Conservation (phyloP, 2,329 filamentous ascomycete genomes). For the Colletotrichum falcatum region DNA sequence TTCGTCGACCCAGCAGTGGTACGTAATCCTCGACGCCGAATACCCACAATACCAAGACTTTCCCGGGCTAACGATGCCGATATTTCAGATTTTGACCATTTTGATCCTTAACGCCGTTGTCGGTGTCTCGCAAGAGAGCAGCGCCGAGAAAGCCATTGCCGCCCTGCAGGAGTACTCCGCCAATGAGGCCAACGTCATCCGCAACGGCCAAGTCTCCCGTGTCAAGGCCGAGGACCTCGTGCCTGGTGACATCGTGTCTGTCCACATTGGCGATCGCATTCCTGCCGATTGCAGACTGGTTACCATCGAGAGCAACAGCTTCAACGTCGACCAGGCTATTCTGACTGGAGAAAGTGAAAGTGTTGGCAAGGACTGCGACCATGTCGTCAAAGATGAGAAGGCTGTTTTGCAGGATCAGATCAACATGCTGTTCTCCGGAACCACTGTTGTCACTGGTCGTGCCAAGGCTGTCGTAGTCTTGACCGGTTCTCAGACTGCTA, state of each 20-base stretch:
- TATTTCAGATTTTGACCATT: slow-evolving; percentile 87
- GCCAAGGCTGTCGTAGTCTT: slow-evolving; percentile 91
- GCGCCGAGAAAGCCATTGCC: slow-evolving; percentile 97
- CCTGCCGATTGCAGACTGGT: slow-evolving; percentile 94
- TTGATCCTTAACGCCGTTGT: slow-evolving; percentile 96
- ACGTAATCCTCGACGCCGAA: slow-evolving; percentile 57
- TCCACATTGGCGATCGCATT: slow-evolving; percentile 91
- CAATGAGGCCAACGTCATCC: slow-evolving; percentile 94
- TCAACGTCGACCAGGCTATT: slow-evolving; percentile 96
- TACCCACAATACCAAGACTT: slow-evolving; percentile 33
- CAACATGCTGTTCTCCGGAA: slow-evolving; percentile 99
- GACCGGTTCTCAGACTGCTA: slow-evolving; percentile 91
- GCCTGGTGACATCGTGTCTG: slow-evolving; percentile 89
- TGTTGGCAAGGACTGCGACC: slow-evolving; percentile 82
- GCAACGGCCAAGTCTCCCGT: slow-evolving; percentile 82
- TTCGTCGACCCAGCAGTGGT: slow-evolving; percentile 97
- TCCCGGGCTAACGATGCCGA: slow-evolving; percentile 42
- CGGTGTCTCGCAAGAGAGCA: slow-evolving; percentile 98
- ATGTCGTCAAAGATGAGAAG: slow-evolving; percentile 78
- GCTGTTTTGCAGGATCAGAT: slow-evolving; percentile 97
- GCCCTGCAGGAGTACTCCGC: slow-evolving; percentile 99
- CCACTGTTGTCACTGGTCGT: slow-evolving; percentile 94
- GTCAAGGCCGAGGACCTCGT: slow-evolving; percentile 98
- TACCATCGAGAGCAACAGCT: slow-evolving; percentile 95
- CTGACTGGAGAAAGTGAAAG: slow-evolving; percentile 98